Evolutionary conservation across 352 stramenopile genomes (phyloP), one percentile per base, ranked within the genome.

Genomic region (Pythium coloratum): DNA sequence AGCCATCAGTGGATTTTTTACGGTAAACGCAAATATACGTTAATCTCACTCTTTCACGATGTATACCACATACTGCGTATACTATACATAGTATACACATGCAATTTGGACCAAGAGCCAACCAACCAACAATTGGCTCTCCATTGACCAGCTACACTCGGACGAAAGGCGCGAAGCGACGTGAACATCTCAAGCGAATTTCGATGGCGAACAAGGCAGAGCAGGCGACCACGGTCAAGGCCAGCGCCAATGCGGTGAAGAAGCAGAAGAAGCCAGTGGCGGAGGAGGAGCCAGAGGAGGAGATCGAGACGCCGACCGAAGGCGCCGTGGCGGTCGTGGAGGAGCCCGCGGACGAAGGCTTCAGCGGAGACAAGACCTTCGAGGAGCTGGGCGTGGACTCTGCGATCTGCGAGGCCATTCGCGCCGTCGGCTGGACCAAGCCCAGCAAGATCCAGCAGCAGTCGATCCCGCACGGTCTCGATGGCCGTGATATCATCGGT

Each of bases 401-500:
- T 18, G 75, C 93, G 26, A 87, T 99, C 34, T 96, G 91, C 71
- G 82, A 98, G 67, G 91, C 97, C 20, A 98, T 97, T 60, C 65
- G 76, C n/a, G 88, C 81, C 16, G 77, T 99, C 0, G 94, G 95
- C 44, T 99, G 97, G 97, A 84, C 76, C 13, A 82, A 80, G 62
- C 95, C 97, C 32, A 99, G 96, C 56, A 89, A 92, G 47, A 99
- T 99, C 76, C 97, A 99, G 85, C 78, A 89, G 63, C 70, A 98
- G 60, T 84, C 95, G 16, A 96, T 99, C 65, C 95, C 96, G 58
- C 77, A 92, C 16, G 97, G 94, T 0, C 75, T 99, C 12, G 78
- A 87, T 18, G 97, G 97, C 42, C 82, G 95, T 51, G 98, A 99
- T 75, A 90, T 99, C 65, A 99, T 99, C 66, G 97, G 97, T 14